A percentile compares a stretch with the other conserved stretches of the same genome.
Conservation (phyloP, 352 stramenopile species). For the Phytophthora sojae region DNA sequence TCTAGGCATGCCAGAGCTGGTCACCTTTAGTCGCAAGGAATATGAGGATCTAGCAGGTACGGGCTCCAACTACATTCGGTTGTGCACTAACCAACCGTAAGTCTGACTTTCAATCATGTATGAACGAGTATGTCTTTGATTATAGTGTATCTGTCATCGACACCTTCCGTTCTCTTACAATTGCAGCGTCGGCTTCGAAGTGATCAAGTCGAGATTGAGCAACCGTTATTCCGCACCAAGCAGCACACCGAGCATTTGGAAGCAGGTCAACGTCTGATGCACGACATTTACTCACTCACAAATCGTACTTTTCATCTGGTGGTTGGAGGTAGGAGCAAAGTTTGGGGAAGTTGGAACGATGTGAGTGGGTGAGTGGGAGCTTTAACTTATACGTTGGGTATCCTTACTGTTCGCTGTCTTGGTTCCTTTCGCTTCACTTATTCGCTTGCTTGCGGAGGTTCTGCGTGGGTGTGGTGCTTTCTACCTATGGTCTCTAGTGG, state of each 20-base stretch:
- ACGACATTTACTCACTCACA: conserved; percentile 35
- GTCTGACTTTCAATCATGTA: background rate
- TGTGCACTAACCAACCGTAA: background rate
- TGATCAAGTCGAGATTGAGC: conserved; percentile 5
- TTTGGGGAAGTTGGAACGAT: background rate
- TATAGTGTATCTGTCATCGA: conserved; percentile 45
- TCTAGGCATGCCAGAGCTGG: conserved; percentile 38
- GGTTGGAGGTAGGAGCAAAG: conserved; percentile 33
- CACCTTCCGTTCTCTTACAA: conserved; percentile 16
- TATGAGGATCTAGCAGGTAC: conserved; percentile 64
- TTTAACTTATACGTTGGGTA: conserved; percentile 33
- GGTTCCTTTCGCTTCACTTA: conserved; percentile 31
- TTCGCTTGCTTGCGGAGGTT: conserved; percentile 20
- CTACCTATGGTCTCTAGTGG: conserved; percentile 37
- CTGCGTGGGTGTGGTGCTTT: conserved; percentile 31
- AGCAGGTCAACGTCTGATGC: conserved; percentile 49
- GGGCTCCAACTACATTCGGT: background rate
- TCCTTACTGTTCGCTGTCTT: conserved; percentile 18
- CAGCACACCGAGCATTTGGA: conserved; percentile 49
- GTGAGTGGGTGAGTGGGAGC: conserved; percentile 9
- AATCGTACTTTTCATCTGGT: conserved; percentile 42
- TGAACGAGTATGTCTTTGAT: background rate
- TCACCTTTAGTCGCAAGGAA: conserved; percentile 55
- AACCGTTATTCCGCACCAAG: conserved; percentile 50
- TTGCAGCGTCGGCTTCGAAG: conserved; percentile 36